These are phyloP conservation scores for Aspergillus chevalieri DNA, from an alignment of 2,329 filamentous ascomycete species.

Conservation along the genomic window DNA sequence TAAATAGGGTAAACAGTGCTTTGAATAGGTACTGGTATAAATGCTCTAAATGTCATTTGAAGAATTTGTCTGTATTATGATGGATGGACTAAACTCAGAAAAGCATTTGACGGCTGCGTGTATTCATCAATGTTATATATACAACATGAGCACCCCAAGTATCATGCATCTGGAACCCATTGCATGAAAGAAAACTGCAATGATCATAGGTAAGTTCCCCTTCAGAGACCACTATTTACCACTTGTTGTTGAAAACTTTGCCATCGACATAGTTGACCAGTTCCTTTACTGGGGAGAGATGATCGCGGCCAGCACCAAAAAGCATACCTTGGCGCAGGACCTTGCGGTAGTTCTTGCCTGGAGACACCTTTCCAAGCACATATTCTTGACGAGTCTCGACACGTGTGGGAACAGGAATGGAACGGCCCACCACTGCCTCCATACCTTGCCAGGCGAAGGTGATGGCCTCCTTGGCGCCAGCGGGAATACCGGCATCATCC, in stretches of 20 bases:
- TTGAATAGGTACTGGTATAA: no score
- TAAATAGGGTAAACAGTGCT: no score
- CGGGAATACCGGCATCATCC: slow-evolving; percentile 53
- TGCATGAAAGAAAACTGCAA: no score
- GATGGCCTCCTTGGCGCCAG: slow-evolving; percentile 54
- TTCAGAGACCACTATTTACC: slow-evolving; percentile 17
- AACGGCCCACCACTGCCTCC: slow-evolving; percentile 52
- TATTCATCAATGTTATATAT: no score
- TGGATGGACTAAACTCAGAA: no score
- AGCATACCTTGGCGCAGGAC: slow-evolving; percentile 49
- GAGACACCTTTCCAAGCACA: slow-evolving; percentile 51
- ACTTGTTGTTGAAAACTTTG: slow-evolving; percentile 45
- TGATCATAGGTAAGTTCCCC: background rate
- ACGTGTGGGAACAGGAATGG: slow-evolving; percentile 49
- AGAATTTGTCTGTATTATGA: no score
- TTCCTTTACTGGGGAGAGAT: slow-evolving; percentile 45
- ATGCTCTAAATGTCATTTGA: no score
- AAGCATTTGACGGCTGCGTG: no score
- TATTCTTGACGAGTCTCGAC: slow-evolving; percentile 49
- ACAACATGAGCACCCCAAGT: no score
- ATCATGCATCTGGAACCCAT: no score
- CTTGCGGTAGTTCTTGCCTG: slow-evolving; percentile 50
- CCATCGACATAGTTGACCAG: slow-evolving; percentile 48
- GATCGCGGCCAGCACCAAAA: slow-evolving; percentile 43
- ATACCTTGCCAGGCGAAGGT: slow-evolving; percentile 58